Base-by-base conservation (phyloP, 768 basidiomycete species). In the Collybia nuda region DNA sequence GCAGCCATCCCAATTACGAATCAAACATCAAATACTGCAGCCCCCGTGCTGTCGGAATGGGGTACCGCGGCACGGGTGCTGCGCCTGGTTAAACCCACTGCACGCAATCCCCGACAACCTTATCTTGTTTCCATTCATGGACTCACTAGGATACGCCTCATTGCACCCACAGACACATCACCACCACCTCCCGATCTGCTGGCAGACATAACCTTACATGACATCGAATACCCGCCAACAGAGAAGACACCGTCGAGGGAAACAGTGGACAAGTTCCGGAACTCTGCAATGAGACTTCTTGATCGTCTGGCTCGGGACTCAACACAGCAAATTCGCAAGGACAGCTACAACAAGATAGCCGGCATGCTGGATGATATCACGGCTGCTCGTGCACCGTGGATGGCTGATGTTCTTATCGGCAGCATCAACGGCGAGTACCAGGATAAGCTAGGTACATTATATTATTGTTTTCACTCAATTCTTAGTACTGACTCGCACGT, bases 81-180 rank as follows among this genome's bases (percentile, higher is more conserved):
- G 5, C 81, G 88, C 9, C 74, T 93, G 43, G 80, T 85, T 36
- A 79, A 82, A 18, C 84, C 90, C 0, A 72, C 80, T 2, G 61
- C 74, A 9, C 75, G 82, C 44, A 77, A 80, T 44, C 69, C 77
- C 9, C 73, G 74, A 44, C 79, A 86, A 52, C 77, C 84, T 6
- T 88, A 86, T 65, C 67, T 86, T 15, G 76, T 92, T 47, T 84
- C 84, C 8, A 74, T 93, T 9, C 86, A 86, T 39, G 90, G 90
- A 38, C 69, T 90, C 40, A 75, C 83, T 5, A 79, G 90, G 42
- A 68, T 92, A 18, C 78, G 79, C 48, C 72, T 90, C 29, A 67
- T 78, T 38, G 56, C 66, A 5, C 70, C 79, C 29, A 65, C 46
- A 47, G 26, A 62, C 59, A 56, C 48, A 53, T 64, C 39, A 58